These are phyloP conservation scores for Arthonia radiata DNA, from an alignment of 495 filamentous ascomycete genomes.

Conservation along the genomic window DNA sequence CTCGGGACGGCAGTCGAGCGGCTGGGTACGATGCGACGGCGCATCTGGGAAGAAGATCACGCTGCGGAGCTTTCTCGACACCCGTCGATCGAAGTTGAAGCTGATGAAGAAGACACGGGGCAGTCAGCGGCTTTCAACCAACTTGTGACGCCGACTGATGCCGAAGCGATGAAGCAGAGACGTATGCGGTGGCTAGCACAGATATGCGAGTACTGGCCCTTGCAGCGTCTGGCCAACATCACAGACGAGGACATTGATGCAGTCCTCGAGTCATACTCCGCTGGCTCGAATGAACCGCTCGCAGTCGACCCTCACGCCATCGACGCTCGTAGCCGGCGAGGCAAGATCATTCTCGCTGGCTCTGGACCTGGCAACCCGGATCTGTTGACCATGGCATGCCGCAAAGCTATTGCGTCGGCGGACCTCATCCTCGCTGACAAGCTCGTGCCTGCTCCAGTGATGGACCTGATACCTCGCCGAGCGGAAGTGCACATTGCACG, in stretches of 20 bases:
- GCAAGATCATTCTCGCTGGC: constrained; percentile 69
- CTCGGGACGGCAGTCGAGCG: constrained; percentile 63
- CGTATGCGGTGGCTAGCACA: constrained; percentile 84
- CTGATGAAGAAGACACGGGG: constrained; percentile 62
- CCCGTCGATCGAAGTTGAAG: constrained; percentile 16
- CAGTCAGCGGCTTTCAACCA: constrained; percentile 74
- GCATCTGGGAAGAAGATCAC: constrained; percentile 60
- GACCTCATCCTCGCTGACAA: constrained; percentile 89
- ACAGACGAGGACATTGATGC: constrained; percentile 52
- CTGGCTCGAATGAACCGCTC: constrained; percentile 5
- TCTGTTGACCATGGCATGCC: constrained; percentile 68
- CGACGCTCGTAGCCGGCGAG: constrained; percentile 10
- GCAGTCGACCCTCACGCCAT: constrained; percentile 3
- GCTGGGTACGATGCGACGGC: constrained; percentile 49
- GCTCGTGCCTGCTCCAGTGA: constrained; percentile 66
- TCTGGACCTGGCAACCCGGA: constrained; percentile 87
- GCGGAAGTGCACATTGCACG: constrained; percentile 79
- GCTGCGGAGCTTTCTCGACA: constrained; percentile 19
- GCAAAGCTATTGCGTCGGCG: constrained; percentile 59
- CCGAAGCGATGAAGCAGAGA: constrained; percentile 48
- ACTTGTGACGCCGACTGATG: constrained; percentile 45
- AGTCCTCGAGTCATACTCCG: constrained; percentile 41
- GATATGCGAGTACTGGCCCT: constrained; percentile 97
- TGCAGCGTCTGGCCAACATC: constrained; percentile 54
- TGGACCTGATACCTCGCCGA: constrained; percentile 73